Conservation (phyloP, 2,329 filamentous ascomycete genomes). For the Paecilomyces sp. region DNA sequence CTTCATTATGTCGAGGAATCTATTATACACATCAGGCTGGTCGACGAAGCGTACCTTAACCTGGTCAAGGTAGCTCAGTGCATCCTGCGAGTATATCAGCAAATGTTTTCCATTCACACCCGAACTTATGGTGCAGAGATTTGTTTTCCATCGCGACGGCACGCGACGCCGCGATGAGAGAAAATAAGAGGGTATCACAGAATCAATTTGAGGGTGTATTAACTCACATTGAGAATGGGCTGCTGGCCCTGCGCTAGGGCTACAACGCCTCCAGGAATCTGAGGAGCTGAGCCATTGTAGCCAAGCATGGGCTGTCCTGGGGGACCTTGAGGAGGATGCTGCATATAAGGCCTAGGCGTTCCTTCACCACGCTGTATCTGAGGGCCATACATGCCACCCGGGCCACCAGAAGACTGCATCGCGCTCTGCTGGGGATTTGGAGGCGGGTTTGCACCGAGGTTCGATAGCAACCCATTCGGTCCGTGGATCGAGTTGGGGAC, state of each 20-base stretch:
- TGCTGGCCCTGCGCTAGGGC: constrained; percentile 71
- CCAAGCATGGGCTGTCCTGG: constrained; percentile 47
- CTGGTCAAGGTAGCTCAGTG: constrained; percentile 92
- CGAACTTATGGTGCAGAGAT: background rate
- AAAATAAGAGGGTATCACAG: background rate
- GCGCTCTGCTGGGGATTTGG: constrained; percentile 47
- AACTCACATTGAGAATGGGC: constrained; percentile 64
- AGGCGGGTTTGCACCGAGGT: constrained; percentile 56
- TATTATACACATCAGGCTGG: constrained; percentile 93
- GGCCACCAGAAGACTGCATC: constrained; percentile 53
- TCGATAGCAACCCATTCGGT: constrained; percentile 78
- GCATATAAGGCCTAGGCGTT: constrained; percentile 50
- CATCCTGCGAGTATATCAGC: constrained; percentile 51
- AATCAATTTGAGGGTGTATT: constrained; percentile 1
- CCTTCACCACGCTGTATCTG: constrained; percentile 55
- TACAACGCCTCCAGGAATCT: constrained; percentile 45
- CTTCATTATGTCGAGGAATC: constrained; percentile 98
- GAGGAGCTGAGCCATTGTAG: constrained; percentile 37
- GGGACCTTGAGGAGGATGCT: constrained; percentile 51
- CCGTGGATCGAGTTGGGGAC: constrained; percentile 79
- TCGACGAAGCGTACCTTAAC: constrained; percentile 98
- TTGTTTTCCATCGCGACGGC: background rate
- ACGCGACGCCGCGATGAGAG: background rate
- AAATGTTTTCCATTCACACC: background rate
- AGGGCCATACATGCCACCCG: constrained; percentile 62